phyloP scores from a whole-genome alignment of 2,329 filamentous ascomycete genomes.

The Neopestalotiopsis rosae region DNA sequence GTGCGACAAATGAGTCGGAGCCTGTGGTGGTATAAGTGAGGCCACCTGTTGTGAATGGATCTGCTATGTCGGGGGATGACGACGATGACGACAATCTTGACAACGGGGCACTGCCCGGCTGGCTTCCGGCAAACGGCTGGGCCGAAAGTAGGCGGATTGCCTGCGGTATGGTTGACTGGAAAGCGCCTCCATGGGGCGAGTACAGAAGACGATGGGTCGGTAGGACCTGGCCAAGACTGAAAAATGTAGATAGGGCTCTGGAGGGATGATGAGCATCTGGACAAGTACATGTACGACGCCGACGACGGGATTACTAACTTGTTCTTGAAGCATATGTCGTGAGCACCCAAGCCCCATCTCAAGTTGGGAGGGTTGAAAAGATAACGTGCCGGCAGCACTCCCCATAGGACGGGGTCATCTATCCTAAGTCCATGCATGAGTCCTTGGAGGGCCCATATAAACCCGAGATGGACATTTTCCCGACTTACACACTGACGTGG shows the following conservation, averaged over 20 bases:
- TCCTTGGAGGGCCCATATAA: constrained; percentile 18
- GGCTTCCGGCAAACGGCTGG: constrained; percentile 48
- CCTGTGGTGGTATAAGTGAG: constrained; percentile 70
- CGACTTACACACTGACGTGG: constrained; percentile 84
- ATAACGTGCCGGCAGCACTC: constrained; percentile 78
- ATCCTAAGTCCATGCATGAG: constrained; percentile 60
- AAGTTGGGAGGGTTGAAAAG: constrained; percentile 74
- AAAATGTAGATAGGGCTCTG: constrained; percentile 78
- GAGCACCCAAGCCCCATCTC: constrained; percentile 88
- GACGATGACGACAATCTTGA: neutral
- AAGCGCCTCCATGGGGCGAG: constrained; percentile 81
- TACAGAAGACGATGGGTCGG: constrained; percentile 84
- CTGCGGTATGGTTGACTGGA: constrained; percentile 87
- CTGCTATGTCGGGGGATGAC: constrained; percentile 41
- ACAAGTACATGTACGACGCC: neutral
- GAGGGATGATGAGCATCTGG: constrained; percentile 19
- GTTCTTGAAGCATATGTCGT: constrained; percentile 94
- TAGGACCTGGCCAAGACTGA: constrained; percentile 86
- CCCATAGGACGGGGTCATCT: constrained; percentile 96
- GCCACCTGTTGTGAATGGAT: constrained; percentile 56
- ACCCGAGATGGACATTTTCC: constrained; percentile 21
- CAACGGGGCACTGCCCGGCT: constrained; percentile 20
- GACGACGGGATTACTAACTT: constrained; percentile 56
- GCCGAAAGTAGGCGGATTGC: constrained; percentile 82
- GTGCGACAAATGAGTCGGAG: constrained; percentile 69